phyloP scores from a whole-genome alignment of 805 yeast genomes.

The Suhomyces canberraensis region DNA sequence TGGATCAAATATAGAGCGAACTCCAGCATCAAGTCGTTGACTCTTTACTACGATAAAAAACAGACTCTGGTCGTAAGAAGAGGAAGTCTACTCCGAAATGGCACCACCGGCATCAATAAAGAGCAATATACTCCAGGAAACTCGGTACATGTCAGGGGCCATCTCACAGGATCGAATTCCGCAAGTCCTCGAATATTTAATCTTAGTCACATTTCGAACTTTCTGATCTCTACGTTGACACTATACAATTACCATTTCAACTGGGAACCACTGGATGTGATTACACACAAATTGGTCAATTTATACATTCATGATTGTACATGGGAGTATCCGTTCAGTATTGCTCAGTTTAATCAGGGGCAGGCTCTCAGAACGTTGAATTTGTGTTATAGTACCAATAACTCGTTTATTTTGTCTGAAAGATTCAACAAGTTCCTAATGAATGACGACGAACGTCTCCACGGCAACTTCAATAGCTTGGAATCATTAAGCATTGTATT shows the following conservation, averaged over 20 bases:
- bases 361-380: slow-evolving; percentile 20
- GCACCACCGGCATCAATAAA: not conserved
- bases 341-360: slow-evolving; percentile 31
- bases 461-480: slow-evolving; percentile 2
- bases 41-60: slow-evolving; percentile 27
- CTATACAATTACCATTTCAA: slow-evolving; percentile 43
- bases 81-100: slow-evolving; percentile 2
- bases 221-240: slow-evolving; percentile 31
- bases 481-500: slow-evolving; percentile 5
- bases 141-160: slow-evolving; percentile 1
- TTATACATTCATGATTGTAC: slow-evolving; percentile 40
- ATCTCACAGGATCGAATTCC: slow-evolving; percentile 5
- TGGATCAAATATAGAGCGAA: slow-evolving; percentile 39
- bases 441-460: slow-evolving; percentile 1
- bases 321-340: slow-evolving; percentile 56
- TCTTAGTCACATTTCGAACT: slow-evolving; percentile 41
- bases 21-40: slow-evolving; percentile 16
- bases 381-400: slow-evolving; percentile 24
- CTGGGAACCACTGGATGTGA: slow-evolving; percentile 28
- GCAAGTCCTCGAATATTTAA: slow-evolving; percentile 34
- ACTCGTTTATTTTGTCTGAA: slow-evolving; percentile 37
- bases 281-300: slow-evolving; percentile 16
- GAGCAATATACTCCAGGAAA: not conserved
- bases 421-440: slow-evolving; percentile 30
- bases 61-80: slow-evolving; percentile 6